Base-by-base conservation (phyloP, 2,329 filamentous ascomycete species). In the Blastomyces silverae region DNA sequence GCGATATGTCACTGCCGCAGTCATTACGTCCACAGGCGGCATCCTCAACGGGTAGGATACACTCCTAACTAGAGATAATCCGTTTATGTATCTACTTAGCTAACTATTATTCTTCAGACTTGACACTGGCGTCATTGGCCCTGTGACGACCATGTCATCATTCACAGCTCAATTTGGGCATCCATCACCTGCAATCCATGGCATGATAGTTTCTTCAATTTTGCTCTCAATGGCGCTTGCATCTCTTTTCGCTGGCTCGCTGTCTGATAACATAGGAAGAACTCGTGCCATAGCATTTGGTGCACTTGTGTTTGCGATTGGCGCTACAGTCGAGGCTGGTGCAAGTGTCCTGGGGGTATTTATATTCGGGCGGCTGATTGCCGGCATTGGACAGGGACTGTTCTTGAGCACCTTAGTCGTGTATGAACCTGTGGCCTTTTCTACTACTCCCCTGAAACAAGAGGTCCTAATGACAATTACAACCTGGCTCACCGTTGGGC, bases 301-400 rank as follows among this genome's bases (percentile, higher is more conserved):
- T 0, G 73, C 80, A 0, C 69, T 82, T 0, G 76, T 85, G 0
- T 87, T 87, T 69, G 80, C 75, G 0, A 17, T 83, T 0, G 85
- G 86, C 0, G 81, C 81, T 1, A 74, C 79, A 0, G 72, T 88
- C 0, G 81, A 88, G 71, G 81, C 78, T 1, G 77, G 76, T 0
- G 77, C 84, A 0, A 69, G 76, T 1, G 72, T 75, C 8, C 70
- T 87, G 1, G 75, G 75, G 0, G 81, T 84, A 74, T 83, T 88
- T 55, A 74, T 87, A 44, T 74, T 78, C 3, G 86, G 86, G 0
- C 76, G 86, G 1, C 77, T 79, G 0, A 69, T 88, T 3, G 81
- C 79, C n/a, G 85, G 86, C 0, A 69, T 87, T 13, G 86, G 86
- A 0, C 81, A 87, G 68, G 85, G 85, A 0, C 71, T 86, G 0